phyloP scores from a whole-genome alignment of 2,329 filamentous ascomycete species.

The Xylariaceae sp. region DNA sequence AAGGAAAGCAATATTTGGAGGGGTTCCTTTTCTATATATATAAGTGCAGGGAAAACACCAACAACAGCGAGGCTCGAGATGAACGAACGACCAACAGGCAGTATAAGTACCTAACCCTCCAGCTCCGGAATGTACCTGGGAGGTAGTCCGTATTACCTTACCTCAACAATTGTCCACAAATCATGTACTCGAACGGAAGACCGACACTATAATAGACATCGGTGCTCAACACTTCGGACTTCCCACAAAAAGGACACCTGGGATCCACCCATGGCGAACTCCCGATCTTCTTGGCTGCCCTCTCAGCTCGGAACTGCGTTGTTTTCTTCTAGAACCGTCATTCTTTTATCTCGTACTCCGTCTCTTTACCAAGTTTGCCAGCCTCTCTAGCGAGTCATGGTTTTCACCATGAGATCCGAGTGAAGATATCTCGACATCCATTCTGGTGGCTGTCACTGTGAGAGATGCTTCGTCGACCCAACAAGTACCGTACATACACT shows the following conservation, averaged over 20 bases:
- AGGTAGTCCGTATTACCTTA: neutral
- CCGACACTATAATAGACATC: conserved; percentile 8
- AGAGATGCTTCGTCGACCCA: neutral
- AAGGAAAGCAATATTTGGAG: too few species aligned
- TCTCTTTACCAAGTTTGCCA: too few species aligned
- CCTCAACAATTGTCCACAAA: neutral
- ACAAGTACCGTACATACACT: neutral
- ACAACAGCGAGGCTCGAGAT: too few species aligned
- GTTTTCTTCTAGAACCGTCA: neutral
- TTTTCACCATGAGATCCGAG: too few species aligned
- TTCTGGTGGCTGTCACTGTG: too few species aligned
- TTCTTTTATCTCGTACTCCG: neutral
- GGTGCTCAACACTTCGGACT: conserved; percentile 28
- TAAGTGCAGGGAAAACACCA: too few species aligned
- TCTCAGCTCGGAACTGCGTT: neutral
- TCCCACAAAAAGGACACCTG: conserved; percentile 21
- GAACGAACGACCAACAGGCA: too few species aligned
- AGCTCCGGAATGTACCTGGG: too few species aligned
- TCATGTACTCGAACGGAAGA: neutral
- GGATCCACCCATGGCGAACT: neutral
- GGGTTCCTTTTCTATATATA: too few species aligned
- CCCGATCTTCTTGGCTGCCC: neutral
- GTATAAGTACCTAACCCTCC: too few species aligned
- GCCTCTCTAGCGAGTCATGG: too few species aligned
- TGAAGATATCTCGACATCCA: too few species aligned